These are phyloP conservation scores for Phyllosticta capitalensis DNA, from an alignment of 2,329 filamentous ascomycete genomes.

Conservation along the genomic window DNA sequence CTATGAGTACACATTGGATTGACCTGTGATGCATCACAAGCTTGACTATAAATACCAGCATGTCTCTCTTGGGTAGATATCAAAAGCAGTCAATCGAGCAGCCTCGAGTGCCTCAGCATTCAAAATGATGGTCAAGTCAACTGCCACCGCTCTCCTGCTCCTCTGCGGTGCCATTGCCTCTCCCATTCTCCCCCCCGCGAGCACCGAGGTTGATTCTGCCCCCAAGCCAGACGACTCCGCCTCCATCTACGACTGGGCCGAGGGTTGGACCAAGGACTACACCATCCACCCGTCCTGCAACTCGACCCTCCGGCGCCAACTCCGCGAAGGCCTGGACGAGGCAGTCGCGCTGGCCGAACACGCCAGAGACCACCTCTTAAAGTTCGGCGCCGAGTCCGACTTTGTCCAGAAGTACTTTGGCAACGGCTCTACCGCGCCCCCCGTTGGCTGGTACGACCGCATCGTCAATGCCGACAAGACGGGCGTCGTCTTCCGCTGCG, in stretches of 20 bases:
- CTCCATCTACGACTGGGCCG: conserved; percentile 18
- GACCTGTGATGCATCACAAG: too few species aligned
- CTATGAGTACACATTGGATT: too few species aligned
- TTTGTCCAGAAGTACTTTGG: conserved; percentile 61
- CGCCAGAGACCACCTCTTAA: conserved; percentile 53
- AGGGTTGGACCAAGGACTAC: conserved; percentile 32
- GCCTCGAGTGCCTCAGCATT: too few species aligned
- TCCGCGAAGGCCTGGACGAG: conserved; percentile 49
- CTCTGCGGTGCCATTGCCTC: too few species aligned
- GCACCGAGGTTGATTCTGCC: too few species aligned
- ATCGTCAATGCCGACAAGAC: conserved; percentile 49
- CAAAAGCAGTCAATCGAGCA: too few species aligned
- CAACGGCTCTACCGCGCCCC: conserved; percentile 45
- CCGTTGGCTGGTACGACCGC: conserved; percentile 54
- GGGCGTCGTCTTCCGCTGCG: conserved; percentile 55
- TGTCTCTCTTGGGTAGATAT: too few species aligned
- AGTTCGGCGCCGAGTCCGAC: conserved; percentile 47
- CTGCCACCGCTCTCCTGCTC: too few species aligned
- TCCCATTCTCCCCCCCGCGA: too few species aligned
- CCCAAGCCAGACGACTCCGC: too few species aligned
- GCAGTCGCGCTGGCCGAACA: conserved; percentile 48
- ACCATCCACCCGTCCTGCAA: conserved; percentile 60
- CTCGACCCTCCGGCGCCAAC: conserved; percentile 47
- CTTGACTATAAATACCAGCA: too few species aligned
- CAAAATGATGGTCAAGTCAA: too few species aligned